phyloP scores from a whole-genome alignment of 495 filamentous ascomycete species.

The Glutinoglossum americanum region DNA sequence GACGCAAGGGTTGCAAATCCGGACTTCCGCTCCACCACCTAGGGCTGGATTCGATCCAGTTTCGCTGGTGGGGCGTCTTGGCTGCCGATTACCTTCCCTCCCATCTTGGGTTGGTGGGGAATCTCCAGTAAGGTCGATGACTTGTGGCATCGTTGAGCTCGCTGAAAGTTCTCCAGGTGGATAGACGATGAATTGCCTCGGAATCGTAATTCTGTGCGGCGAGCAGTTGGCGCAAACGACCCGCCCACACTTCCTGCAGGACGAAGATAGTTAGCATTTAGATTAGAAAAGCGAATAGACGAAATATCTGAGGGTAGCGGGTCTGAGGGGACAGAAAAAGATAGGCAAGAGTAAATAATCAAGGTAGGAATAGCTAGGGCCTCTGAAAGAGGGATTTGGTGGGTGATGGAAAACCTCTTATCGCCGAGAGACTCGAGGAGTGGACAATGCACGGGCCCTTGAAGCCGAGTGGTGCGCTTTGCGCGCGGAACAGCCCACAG shows the following conservation, averaged over 20 bases:
- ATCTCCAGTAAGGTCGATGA: constrained; percentile 1
- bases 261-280: not conserved
- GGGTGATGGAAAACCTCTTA: not conserved
- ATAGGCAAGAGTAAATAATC: too few relatives aligned
- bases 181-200: constrained; percentile 76
- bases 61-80: constrained; percentile 2
- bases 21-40: constrained; percentile 66
- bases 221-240: constrained; percentile 87
- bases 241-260: constrained; percentile 68
- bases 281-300: not conserved
- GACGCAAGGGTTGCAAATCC: constrained; percentile 86
- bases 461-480: not conserved
- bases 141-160: not conserved
- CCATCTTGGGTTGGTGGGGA: not conserved
- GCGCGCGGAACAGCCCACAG: constrained; percentile 5
- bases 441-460: not conserved
- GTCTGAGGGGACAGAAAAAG: not conserved
- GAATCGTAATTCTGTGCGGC: constrained; percentile 87
- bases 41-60: constrained; percentile 28
- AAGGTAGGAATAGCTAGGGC: too few relatives aligned
- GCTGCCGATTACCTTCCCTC: constrained; percentile 8
- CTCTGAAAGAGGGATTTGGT: too few relatives aligned
- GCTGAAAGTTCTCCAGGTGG: constrained; percentile 31
- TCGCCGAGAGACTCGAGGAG: not conserved
- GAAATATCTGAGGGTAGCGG: not conserved